A percentile compares a stretch with the other conserved stretches of the same genome.
These are phyloP conservation scores for Leishmania gerbilli DNA, from an alignment of 208 protist genomes.

Conservation along the genomic window DNA sequence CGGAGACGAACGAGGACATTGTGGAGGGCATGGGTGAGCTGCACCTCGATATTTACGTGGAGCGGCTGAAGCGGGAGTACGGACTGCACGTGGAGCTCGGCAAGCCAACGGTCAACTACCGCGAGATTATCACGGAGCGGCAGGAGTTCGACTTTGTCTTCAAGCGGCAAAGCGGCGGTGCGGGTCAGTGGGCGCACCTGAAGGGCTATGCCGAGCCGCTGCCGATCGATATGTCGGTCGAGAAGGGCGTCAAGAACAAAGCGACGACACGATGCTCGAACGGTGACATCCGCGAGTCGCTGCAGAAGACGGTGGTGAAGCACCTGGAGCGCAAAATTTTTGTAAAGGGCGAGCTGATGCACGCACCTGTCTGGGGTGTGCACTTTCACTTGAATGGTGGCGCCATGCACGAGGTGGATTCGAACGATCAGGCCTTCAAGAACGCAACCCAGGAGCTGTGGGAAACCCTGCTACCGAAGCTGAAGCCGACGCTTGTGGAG, in stretches of 20 bases:
- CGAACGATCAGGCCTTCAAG: constrained; percentile 98
- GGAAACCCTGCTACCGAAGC: constrained; percentile 88
- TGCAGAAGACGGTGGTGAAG: constrained; percentile 94
- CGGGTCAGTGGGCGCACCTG: constrained; percentile 98
- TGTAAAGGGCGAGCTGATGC: constrained; percentile 94
- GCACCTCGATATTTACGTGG: constrained; percentile 97
- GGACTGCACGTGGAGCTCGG: constrained; percentile 90
- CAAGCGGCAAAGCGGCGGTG: constrained; percentile 99
- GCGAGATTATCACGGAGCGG: constrained; percentile 90
- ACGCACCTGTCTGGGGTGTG: constrained; percentile 96
- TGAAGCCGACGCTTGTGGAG: constrained; percentile 95
- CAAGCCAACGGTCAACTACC: constrained; percentile 97
- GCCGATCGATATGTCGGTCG: constrained; percentile 88
- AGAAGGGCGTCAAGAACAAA: constrained; percentile 91
- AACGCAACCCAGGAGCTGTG: constrained; percentile 95
- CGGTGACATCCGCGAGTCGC: constrained; percentile 93
- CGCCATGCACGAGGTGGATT: constrained; percentile 98
- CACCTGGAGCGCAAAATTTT: constrained; percentile 92
- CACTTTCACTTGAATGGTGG: constrained; percentile 96
- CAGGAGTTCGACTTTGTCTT: constrained; percentile 97
- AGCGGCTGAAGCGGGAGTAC: constrained; percentile 96
- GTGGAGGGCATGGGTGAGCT: constrained; percentile 98
- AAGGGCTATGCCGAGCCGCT: constrained; percentile 94
- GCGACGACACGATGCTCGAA: constrained; percentile 92
- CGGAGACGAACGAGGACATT: constrained; percentile 95